Percentiles rank a stretch among this genome's conserved stretches.
Conservation (phyloP, 371 early-diverging fungal species). For the Mucor piriformis region DNA sequence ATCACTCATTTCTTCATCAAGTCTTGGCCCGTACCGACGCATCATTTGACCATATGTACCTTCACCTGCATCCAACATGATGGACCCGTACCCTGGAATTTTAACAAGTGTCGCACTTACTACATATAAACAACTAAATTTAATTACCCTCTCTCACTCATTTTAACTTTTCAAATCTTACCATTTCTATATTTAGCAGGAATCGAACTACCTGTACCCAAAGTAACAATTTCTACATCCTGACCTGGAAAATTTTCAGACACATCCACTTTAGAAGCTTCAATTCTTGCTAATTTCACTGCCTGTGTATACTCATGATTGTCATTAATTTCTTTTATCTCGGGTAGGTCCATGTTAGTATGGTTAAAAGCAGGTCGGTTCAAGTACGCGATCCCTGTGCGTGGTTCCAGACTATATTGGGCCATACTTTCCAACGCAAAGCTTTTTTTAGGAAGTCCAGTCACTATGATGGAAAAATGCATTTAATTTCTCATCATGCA, state of each 20-base stretch:
- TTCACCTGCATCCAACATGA: slow-evolving; percentile 97
- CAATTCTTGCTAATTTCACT: slow-evolving; percentile 32
- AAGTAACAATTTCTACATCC: slow-evolving; percentile 65
- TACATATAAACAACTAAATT: slow-evolving; percentile 25
- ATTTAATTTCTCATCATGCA: too few relatives aligned
- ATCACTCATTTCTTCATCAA: slow-evolving; percentile 48
- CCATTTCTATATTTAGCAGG: slow-evolving; percentile 98
- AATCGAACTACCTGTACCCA: slow-evolving; percentile 97
- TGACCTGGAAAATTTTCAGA: slow-evolving; percentile 44
- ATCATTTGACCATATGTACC: slow-evolving; percentile 94
- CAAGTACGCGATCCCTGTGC: slow-evolving; percentile 14
- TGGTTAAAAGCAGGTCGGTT: slow-evolving; percentile 32
- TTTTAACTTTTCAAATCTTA: slow-evolving; percentile 24
- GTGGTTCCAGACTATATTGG: slow-evolving; percentile 37
- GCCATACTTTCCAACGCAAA: slow-evolving; percentile 32
- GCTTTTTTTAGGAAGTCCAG: slow-evolving; percentile 30
- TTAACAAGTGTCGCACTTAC: slow-evolving; percentile 85
- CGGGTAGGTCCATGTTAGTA: slow-evolving; percentile 7
- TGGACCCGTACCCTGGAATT: slow-evolving; percentile 61
- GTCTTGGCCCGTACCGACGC: slow-evolving; percentile 68
- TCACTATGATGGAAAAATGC: too few relatives aligned
- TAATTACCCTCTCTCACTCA: neutral
- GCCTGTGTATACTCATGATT: slow-evolving; percentile 31
- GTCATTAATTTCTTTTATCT: slow-evolving; percentile 26
- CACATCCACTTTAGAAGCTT: slow-evolving; percentile 32